phyloP scores from a whole-genome alignment of 371 early-diverging fungal genomes.

The Mucor irregularis region DNA sequence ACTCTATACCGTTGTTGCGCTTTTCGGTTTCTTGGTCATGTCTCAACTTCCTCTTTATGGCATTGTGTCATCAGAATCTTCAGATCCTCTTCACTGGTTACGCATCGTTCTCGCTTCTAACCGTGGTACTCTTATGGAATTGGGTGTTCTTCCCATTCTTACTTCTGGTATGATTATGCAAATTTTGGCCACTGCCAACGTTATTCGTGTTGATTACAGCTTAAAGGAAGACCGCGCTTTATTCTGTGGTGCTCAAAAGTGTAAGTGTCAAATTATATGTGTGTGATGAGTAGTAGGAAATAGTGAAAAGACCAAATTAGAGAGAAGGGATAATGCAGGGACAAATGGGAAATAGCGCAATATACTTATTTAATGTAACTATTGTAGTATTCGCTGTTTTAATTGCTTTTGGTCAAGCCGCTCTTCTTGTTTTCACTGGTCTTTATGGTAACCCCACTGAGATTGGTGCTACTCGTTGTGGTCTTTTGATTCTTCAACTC shows the following conservation, averaged over 20 bases:
- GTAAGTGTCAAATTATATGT: conserved; percentile 46
- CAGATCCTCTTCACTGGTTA: conserved; percentile 99
- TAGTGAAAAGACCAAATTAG: neutral
- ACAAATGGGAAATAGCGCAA: neutral
- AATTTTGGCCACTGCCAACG: conserved; percentile 92
- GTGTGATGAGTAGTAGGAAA: neutral
- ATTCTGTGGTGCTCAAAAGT: conserved; percentile 98
- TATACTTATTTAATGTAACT: neutral
- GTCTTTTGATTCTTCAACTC: conserved; percentile 95
- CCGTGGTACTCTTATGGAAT: conserved; percentile 99
- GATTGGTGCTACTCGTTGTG: conserved; percentile 93
- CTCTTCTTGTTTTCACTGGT: conserved; percentile 97
- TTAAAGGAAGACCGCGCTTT: conserved; percentile 98
- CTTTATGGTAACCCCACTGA: conserved; percentile 96
- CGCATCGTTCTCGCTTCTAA: conserved; percentile 99
- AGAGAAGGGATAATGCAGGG: neutral
- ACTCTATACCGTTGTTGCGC: conserved; percentile 98
- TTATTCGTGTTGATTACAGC: conserved; percentile 98
- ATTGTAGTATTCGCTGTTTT: conserved; percentile 80
- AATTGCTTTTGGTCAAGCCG: conserved; percentile 96
- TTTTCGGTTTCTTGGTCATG: conserved; percentile 98
- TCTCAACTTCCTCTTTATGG: conserved; percentile 99
- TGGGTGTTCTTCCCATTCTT: conserved; percentile 99
- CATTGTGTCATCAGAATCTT: conserved; percentile 97
- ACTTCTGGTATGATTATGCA: conserved; percentile 99